Evolutionary conservation across 2,329 filamentous ascomycete species (phyloP), one percentile per base, ranked within the genome.

Genomic region (Exserohilum turcica): DNA sequence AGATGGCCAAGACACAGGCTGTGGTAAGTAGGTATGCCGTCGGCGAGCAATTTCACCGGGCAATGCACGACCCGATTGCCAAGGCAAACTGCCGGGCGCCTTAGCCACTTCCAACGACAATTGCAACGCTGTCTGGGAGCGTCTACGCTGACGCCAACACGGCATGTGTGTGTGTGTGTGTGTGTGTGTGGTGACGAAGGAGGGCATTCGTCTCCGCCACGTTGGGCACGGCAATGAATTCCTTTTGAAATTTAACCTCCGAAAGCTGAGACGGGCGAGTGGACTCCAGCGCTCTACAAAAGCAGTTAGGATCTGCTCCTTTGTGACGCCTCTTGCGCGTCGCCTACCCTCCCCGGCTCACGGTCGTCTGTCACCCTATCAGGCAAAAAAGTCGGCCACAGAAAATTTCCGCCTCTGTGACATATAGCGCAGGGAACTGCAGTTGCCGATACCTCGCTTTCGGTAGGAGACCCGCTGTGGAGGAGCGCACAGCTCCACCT

Each of bases 201-300:
- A 31, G n/a, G 33, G 46, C 24, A 8, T 24, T 47, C 27, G 52
- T 47, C 52, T 55, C 52, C 52, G 38, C 32, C 24, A 3, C 9
- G 13, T 12, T 47, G 33, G 37, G 35, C 19, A 27, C 21, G 21
- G 21, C 21, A 7, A 24, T 24, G 24, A 37, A 37, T 24, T 47
- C 24, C 12, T 16, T 29, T 6, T 31, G 13, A 39, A 15, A 44
- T 37, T 50, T 27, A 37, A 7, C 31, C 39, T 31, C 13, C 12
- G 13, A 42, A 19, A 15, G 24, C 10, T 24, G 21, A 24, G 7
- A 24, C 4, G 4, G 21, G 21, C 21, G 7, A 7, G 4, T 24
- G 21, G 4, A 7, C 21, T 5, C 7, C 4, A 24, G 21, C 4
- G 21, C 21, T 24, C 21, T 5, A 24, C 21, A 24, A 24, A 24